Conservation (phyloP, 192 early-diverging fungal species). For the Hyaloraphidium curvatum region DNA sequence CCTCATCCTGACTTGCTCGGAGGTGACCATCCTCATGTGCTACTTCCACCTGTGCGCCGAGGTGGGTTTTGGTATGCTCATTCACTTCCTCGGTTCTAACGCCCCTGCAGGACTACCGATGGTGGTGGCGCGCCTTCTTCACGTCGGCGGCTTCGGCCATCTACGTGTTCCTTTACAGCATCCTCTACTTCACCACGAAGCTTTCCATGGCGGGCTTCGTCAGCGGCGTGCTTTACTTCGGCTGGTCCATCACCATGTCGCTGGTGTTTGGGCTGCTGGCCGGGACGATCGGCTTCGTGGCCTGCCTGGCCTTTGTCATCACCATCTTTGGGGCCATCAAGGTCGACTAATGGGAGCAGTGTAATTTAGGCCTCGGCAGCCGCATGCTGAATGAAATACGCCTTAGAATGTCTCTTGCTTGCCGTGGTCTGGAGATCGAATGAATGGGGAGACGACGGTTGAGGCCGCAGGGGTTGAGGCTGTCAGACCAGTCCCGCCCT, state of each 20-base stretch:
- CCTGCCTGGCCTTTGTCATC: conserved; percentile 48
- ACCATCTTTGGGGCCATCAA: conserved; percentile 59
- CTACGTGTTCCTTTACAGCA: conserved; percentile 66
- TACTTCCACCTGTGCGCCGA: conserved; percentile 42
- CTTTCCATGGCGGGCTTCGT: conserved; percentile 39
- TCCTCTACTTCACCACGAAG: conserved; percentile 47
- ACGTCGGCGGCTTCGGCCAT: conserved; percentile 48
- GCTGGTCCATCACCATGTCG: conserved; percentile 19
- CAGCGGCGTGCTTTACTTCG: conserved; percentile 57
- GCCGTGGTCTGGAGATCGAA: conserved; percentile 13
- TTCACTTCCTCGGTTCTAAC: neutral
- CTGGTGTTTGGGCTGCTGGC: conserved; percentile 13
- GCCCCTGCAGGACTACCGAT: conserved; percentile 11
- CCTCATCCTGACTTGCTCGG: conserved; percentile 30
- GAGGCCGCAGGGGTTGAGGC: conserved; percentile 6
- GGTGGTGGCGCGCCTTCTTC: conserved; percentile 80
- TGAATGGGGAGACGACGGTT: too few relatives aligned
- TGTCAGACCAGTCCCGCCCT: conserved; percentile 12
- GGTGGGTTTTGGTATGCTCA: conserved; percentile 10
- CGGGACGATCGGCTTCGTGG: conserved; percentile 61
- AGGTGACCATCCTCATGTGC: conserved; percentile 30
- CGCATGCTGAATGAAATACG: conserved; percentile 23
- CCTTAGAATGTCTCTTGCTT: conserved; percentile 15
- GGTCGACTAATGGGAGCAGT: conserved; percentile 34
- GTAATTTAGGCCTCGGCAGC: conserved; percentile 14